Percentiles rank a stretch among this genome's conserved stretches.
phyloP scores from a whole-genome alignment of 2,329 filamentous ascomycete genomes.

The Penicillium sp. region DNA sequence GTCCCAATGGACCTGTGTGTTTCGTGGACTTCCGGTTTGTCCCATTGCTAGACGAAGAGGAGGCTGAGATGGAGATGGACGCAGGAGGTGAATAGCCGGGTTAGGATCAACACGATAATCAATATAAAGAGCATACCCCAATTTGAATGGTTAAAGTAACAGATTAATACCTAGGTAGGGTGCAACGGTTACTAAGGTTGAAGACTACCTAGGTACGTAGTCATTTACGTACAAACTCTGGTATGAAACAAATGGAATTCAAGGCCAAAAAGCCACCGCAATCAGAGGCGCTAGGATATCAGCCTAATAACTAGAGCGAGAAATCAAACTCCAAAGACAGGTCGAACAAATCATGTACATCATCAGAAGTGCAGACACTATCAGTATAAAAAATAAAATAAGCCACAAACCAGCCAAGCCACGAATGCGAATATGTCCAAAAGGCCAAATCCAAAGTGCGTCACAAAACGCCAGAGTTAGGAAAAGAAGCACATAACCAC shows the following conservation, averaged over 20 bases:
- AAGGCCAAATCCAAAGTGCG: neutral
- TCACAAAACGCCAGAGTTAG: neutral
- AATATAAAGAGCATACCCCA: neutral
- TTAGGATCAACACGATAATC: neutral
- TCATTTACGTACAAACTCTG: neutral
- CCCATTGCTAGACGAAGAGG: constrained; percentile 38
- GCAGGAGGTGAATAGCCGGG: constrained; percentile 7
- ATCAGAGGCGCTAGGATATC: neutral
- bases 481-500: neutral
- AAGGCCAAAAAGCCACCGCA: neutral
- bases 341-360: constrained; percentile 5
- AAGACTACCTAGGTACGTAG: neutral
- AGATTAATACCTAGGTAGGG: neutral
- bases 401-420: neutral
- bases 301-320: neutral
- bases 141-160: neutral
- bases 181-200: neutral
- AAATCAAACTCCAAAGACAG: neutral
- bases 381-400: neutral
- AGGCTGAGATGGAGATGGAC: constrained; percentile 21
- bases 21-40: constrained; percentile 44
- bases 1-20: constrained; percentile 28
- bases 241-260: constrained; percentile 1
- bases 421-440: constrained; percentile 6
- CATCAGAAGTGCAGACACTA: constrained; percentile 5